Conservation (phyloP, 2,329 filamentous ascomycete species). For the Pleomassaria siparia region DNA sequence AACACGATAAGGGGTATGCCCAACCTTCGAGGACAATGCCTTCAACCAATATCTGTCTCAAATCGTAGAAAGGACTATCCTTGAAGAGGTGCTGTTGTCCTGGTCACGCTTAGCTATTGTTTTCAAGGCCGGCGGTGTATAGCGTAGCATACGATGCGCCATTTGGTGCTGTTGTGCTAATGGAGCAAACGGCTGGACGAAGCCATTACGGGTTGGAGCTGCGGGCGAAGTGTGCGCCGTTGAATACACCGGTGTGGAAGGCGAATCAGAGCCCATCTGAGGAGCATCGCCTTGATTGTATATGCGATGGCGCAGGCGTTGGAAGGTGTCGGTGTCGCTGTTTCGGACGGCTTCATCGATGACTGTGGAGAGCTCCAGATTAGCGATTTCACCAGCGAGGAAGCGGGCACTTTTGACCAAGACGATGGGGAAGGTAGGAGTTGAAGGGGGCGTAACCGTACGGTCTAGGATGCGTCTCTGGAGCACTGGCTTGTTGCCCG, state of each 20-base stretch:
- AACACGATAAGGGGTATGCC: conserved; percentile 19
- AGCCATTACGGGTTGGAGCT: conserved; percentile 14
- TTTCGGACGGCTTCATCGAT: conserved; percentile 37
- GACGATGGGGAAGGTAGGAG: conserved; percentile 6
- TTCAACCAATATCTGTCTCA: conserved; percentile 65
- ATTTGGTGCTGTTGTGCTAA: conserved; percentile 7
- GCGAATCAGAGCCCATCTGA: conserved; percentile 20
- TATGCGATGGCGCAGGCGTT: conserved; percentile 44
- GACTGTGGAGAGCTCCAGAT: conserved; percentile 34
- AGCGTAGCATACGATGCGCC: conserved; percentile 16
- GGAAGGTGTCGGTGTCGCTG: conserved; percentile 39
- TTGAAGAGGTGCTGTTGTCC: conserved; percentile 61
- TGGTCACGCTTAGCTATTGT: conserved; percentile 23
- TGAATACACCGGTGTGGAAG: conserved; percentile 19
- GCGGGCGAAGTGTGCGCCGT: conserved; percentile 17
- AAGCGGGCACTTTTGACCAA: too few species aligned
- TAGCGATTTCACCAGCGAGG: conserved; percentile 13
- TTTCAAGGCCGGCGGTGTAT: neutral
- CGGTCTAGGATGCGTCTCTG: conserved; percentile 76
- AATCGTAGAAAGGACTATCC: conserved; percentile 80
- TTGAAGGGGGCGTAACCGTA: conserved; percentile 55
- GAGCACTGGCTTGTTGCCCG: conserved; percentile 81
- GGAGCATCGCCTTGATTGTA: conserved; percentile 44
- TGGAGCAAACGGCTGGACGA: conserved; percentile 11
- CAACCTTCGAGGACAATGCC: conserved; percentile 73